Evolutionary conservation across 2,329 filamentous ascomycete genomes (phyloP).

Genomic region (Talaromyces albobiverticillius): DNA sequence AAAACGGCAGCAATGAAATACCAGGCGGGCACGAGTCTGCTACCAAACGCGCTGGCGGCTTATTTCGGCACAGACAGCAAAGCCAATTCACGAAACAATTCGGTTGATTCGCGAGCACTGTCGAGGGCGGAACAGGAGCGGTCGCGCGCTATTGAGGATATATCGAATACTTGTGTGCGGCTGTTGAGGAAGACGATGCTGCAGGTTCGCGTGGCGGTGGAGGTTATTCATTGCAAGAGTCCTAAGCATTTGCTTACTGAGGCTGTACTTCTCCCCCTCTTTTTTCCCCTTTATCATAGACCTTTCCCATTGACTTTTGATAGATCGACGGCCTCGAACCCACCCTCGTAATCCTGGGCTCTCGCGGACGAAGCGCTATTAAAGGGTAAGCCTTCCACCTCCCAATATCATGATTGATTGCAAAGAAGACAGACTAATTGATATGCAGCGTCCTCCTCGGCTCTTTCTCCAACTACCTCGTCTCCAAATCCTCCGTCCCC

Average conservation of each 20-base stretch:
- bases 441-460: conserved; percentile 76
- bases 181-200: conserved; percentile 85
- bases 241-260: conserved; percentile 95
- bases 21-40: conserved; percentile 29
- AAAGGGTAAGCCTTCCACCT: conserved; percentile 70
- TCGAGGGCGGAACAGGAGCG: conserved; percentile 73
- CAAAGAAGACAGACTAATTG: neutral
- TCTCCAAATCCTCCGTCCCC: conserved; percentile 92
- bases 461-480: conserved; percentile 95
- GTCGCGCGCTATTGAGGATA: conserved; percentile 73
- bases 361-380: conserved; percentile 82
- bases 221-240: conserved; percentile 98
- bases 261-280: conserved; percentile 55
- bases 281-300: neutral
- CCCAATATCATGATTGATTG: too few species aligned
- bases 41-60: conserved; percentile 31
- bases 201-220: conserved; percentile 88
- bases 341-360: conserved; percentile 89
- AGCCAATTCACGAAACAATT: conserved; percentile 39
- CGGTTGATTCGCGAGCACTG: conserved; percentile 50
- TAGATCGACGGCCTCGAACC: conserved; percentile 86
- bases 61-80: conserved; percentile 33
- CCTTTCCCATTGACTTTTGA: neutral
- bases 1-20: conserved; percentile 50
- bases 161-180: conserved; percentile 80